A percentile compares a stretch with the other conserved stretches of the same genome.
phyloP scores from a whole-genome alignment of 305 asterid species.

The Ilex paraguariensis region DNA sequence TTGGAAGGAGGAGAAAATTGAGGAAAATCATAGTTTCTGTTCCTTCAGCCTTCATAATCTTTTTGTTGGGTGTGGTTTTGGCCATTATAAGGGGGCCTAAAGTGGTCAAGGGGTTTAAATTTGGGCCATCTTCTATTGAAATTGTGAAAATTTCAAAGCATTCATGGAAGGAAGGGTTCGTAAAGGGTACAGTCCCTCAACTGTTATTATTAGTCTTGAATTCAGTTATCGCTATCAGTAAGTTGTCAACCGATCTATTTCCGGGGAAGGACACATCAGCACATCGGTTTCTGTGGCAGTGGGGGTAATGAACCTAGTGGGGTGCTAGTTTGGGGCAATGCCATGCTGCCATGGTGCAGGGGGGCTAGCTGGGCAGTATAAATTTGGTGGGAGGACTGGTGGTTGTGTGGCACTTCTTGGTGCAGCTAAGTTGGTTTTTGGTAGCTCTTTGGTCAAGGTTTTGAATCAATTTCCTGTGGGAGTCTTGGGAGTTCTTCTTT shows the following conservation, averaged over 20 bases:
- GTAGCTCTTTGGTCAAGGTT: conserved; percentile 56
- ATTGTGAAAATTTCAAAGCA: conserved; percentile 47
- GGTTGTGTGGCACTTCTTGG: conserved; percentile 78
- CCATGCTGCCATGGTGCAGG: conserved; percentile 86
- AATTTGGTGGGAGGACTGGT: conserved; percentile 80
- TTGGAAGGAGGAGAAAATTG: conserved; percentile 10
- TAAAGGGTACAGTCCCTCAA: conserved; percentile 77
- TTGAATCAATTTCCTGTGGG: conserved; percentile 70
- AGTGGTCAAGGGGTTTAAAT: conserved; percentile 39
- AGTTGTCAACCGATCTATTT: conserved; percentile 67
- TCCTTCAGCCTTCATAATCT: conserved; percentile 66
- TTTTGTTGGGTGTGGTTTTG: conserved; percentile 50
- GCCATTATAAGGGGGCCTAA: conserved; percentile 60
- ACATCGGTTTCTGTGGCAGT: conserved; percentile 62
- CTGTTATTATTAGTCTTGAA: conserved; percentile 65
- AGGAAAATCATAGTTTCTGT: conserved; percentile 30
- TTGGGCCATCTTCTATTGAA: conserved; percentile 53
- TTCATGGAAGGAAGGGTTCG: conserved; percentile 72
- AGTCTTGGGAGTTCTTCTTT: conserved; percentile 53
- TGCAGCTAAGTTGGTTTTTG: conserved; percentile 50
- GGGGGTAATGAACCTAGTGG: conserved; percentile 67
- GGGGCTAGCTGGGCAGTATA: conserved; percentile 82
- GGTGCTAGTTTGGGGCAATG: conserved; percentile 88
- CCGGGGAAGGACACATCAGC: conserved; percentile 59
- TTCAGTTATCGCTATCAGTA: conserved; percentile 81